These are phyloP conservation scores for Marasmius sp. DNA, from an alignment of 1,284 basidiomycete genomes.

Conservation along the genomic window DNA sequence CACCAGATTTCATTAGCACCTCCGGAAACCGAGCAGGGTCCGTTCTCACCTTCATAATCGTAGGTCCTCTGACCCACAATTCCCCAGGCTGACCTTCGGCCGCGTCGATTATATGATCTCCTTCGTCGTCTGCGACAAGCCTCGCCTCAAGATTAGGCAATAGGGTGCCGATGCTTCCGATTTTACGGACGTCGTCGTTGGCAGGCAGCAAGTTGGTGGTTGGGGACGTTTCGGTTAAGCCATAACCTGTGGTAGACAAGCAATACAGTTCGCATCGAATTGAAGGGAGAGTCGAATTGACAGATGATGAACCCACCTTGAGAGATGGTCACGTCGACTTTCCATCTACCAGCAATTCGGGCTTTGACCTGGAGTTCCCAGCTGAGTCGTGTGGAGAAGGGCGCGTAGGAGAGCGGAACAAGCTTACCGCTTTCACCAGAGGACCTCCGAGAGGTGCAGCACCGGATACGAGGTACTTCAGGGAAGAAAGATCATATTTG, in stretches of 20 bases:
- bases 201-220: constrained; percentile 49
- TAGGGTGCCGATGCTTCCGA: constrained; percentile 71
- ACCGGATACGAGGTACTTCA: constrained; percentile 68
- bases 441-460: constrained; percentile 80
- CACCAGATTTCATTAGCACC: too few relatives aligned
- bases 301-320: constrained; percentile 41
- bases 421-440: constrained; percentile 51
- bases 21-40: background rate
- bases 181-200: constrained; percentile 38
- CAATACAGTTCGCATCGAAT: constrained; percentile 6
- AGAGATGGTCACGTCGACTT: constrained; percentile 27
- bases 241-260: constrained; percentile 52
- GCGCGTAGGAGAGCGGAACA: background rate
- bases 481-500: constrained; percentile 66
- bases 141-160: constrained; percentile 80
- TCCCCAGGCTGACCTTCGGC: constrained; percentile 24
- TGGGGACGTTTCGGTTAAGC: constrained; percentile 79
- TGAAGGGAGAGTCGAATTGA: background rate
- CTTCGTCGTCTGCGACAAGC: constrained; percentile 61
- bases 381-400: background rate
- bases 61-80: constrained; percentile 30
- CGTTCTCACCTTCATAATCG: constrained; percentile 27
- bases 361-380: constrained; percentile 28
- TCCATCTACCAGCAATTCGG: constrained; percentile 30
- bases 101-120: constrained; percentile 16